These are phyloP conservation scores for Truncatella angustata DNA, from an alignment of 2,329 filamentous ascomycete genomes.

Conservation along the genomic window DNA sequence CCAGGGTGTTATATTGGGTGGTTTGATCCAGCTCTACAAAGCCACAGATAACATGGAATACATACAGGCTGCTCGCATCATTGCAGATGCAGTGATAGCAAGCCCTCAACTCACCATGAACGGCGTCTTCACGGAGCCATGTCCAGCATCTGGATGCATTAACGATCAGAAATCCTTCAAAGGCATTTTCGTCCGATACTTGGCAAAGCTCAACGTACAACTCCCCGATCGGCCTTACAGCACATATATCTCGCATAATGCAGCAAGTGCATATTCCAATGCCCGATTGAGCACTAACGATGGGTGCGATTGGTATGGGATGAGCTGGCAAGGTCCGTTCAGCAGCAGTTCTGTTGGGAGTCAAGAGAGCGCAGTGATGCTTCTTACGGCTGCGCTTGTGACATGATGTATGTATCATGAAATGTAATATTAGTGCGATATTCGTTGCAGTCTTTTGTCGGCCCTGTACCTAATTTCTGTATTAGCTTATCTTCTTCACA, in stretches of 20 bases:
- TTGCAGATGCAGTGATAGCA: conserved; percentile 27
- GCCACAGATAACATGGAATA: conserved; percentile 29
- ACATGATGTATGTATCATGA: not conserved
- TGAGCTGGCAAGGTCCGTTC: conserved; percentile 54
- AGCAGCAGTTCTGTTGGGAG: conserved; percentile 41
- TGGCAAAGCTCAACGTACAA: conserved; percentile 47
- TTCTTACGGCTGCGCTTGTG: conserved; percentile 46
- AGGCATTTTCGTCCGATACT: conserved; percentile 58
- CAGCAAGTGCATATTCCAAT: conserved; percentile 51
- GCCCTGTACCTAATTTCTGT: too few species aligned
- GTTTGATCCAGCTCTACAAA: conserved; percentile 50
- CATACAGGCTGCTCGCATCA: conserved; percentile 19
- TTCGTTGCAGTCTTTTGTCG: too few species aligned
- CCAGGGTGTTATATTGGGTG: conserved; percentile 60
- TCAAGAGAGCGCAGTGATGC: conserved; percentile 54
- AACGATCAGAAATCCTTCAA: conserved; percentile 56
- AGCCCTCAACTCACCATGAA: conserved; percentile 34
- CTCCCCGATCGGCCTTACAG: conserved; percentile 41
- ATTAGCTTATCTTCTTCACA: too few species aligned
- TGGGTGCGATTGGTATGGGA: conserved; percentile 35
- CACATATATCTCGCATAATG: conserved; percentile 47
- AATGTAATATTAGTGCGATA: too few species aligned
- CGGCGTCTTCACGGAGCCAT: conserved; percentile 42
- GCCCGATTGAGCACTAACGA: conserved; percentile 35
- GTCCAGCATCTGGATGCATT: conserved; percentile 29